Percentiles rank a stretch among this genome's conserved stretches.
These are phyloP conservation scores for Boletus rubescentipes DNA, from an alignment of 768 basidiomycete species.

Conservation along the genomic window DNA sequence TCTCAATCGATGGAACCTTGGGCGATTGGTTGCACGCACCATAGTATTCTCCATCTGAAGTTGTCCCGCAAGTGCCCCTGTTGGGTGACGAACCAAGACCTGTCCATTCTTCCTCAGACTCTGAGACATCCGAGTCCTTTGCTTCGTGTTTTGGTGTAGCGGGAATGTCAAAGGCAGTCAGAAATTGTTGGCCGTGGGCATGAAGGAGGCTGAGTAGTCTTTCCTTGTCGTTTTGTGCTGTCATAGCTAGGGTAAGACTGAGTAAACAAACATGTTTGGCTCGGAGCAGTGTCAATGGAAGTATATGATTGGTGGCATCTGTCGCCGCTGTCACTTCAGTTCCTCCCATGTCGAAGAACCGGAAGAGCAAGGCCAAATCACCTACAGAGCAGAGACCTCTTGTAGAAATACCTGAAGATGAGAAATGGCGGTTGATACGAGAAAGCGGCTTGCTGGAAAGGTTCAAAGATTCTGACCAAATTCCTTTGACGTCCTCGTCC, in stretches of 20 bases:
- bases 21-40: slow-evolving; percentile 9
- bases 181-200: slow-evolving; percentile 47
- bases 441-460: slow-evolving; percentile 59
- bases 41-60: slow-evolving; percentile 22
- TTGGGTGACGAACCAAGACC: slow-evolving; percentile 30
- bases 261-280: slow-evolving; percentile 12
- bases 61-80: background rate
- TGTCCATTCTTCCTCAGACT: slow-evolving; percentile 42
- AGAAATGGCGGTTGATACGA: slow-evolving; percentile 75
- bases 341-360: slow-evolving; percentile 30
- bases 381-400: slow-evolving; percentile 15
- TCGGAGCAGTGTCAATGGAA: no score
- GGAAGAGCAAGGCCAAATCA: slow-evolving; percentile 18
- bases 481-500: background rate
- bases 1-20: background rate
- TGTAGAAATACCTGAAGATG: slow-evolving; percentile 66
- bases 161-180: slow-evolving; percentile 39
- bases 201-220: slow-evolving; percentile 42
- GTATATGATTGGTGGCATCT: background rate
- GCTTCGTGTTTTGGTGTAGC: slow-evolving; percentile 20
- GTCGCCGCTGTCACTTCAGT: background rate
- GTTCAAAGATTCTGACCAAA: slow-evolving; percentile 18
- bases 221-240: slow-evolving; percentile 25
- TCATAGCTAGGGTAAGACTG: background rate
- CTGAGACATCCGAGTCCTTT: slow-evolving; percentile 10